phyloP scores from a whole-genome alignment of 129 eudicot species.

The Lonicera japonica region DNA sequence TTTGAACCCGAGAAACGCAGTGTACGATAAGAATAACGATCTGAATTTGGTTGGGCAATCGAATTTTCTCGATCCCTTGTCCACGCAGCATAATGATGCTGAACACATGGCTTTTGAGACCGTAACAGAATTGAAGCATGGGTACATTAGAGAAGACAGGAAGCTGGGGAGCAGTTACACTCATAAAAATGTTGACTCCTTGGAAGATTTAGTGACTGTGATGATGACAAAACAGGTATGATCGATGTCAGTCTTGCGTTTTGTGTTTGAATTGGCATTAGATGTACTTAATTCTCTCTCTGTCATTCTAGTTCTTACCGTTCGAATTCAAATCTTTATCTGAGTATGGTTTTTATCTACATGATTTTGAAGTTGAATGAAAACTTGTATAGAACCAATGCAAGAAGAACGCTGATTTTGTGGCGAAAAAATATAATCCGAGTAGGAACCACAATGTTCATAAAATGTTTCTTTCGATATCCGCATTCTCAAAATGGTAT shows the following conservation, averaged over 20 bases:
- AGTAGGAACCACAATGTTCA: no score
- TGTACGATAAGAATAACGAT: background rate
- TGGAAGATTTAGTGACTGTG: slow-evolving; percentile 20
- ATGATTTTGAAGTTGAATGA: no score
- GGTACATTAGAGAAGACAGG: background rate
- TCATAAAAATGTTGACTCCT: slow-evolving; percentile 2
- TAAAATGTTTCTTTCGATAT: no score
- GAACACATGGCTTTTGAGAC: slow-evolving; percentile 3
- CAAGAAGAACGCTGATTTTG: no score
- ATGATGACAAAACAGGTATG: slow-evolving; percentile 14
- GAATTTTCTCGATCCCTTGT: slow-evolving; percentile 1
- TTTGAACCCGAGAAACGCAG: background rate
- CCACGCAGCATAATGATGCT: slow-evolving; percentile 4
- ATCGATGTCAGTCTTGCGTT: background rate
- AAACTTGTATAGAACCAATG: no score
- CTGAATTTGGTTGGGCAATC: slow-evolving; percentile 1
- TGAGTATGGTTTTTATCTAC: no score
- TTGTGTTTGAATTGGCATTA: background rate
- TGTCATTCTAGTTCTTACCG: background rate
- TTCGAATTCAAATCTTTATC: no score
- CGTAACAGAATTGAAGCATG: background rate
- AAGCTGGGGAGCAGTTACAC: background rate
- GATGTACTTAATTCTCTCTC: slow-evolving; percentile 15
- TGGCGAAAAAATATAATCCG: no score
- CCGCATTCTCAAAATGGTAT: no score